These are phyloP conservation scores for Mycena rosella DNA, from an alignment of 768 basidiomycete species.

Conservation along the genomic window DNA sequence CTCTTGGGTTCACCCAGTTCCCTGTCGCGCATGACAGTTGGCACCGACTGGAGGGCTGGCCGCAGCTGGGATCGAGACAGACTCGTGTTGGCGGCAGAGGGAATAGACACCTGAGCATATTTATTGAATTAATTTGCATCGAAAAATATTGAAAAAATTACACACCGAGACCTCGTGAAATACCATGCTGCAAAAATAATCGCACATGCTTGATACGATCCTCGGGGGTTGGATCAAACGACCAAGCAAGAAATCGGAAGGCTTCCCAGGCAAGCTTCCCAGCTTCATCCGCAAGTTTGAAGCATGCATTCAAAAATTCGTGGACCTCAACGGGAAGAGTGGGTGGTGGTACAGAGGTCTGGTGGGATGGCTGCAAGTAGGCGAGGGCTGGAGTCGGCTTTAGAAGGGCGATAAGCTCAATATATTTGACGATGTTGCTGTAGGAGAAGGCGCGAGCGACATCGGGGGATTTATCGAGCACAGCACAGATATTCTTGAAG, in stretches of 20 bases:
- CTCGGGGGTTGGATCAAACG: conserved; percentile 3
- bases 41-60: not conserved
- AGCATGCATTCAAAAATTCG: conserved; percentile 17
- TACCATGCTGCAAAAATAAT: conserved; percentile 24
- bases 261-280: conserved; percentile 16
- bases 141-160: not conserved
- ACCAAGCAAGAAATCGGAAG: conserved; percentile 13
- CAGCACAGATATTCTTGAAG: not conserved
- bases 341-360: not conserved
- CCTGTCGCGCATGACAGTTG: not conserved
- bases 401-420: not conserved
- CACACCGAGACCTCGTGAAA: conserved; percentile 26
- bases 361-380: not conserved
- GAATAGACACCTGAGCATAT: conserved; percentile 11
- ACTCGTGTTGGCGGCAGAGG: conserved; percentile 9
- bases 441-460: not conserved
- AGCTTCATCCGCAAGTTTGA: conserved; percentile 14
- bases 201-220: conserved; percentile 29
- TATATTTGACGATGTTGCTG: not conserved
- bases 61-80: conserved; percentile 13
- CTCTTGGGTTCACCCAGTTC: not conserved
- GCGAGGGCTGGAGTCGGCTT: not conserved
- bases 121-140: no score
- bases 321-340: not conserved
- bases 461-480: not conserved